Base-by-base conservation (phyloP, 495 filamentous ascomycete genomes). In the Podospora tetraspora region DNA sequence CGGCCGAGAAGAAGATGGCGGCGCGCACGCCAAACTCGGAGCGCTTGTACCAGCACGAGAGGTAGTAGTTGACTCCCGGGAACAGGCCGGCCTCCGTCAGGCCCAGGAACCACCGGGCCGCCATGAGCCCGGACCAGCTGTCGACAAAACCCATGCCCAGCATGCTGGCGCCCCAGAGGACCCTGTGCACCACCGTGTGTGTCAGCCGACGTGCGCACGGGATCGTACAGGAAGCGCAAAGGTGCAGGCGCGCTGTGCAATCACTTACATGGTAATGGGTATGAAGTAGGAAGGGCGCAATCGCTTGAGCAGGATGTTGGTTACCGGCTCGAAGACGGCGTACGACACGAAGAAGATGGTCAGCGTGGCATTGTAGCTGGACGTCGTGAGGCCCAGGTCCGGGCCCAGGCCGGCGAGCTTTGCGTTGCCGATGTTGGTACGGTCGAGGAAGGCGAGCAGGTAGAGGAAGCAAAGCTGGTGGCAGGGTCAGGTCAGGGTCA, bases 271-370 rank as follows among this genome's bases (percentile, higher is more conserved):
- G 73, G 90, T 92, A 13, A 88, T 86, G 19, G 89, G 88, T 62
- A 87, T 84, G 66, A 86, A 87, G 59, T 85, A 64, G 29, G 81
- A 83, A 1, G 85, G 85, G n/a, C 80, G 74, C 61, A 90, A 74
- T 4, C 81, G 83, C 79, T 97, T 97, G 66, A 98, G 87, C 23
- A 98, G 78, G 62, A 97, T 77, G 76, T 98, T 97, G 57, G 93
- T 96, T 37, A 94, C 68, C 0, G 93, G 93, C 82, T 97, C 94
- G 68, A 93, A 92, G 56, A 93, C 78, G 52, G 92, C 84, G 78
- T 98, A 98, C 23, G 92, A 96, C 27, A 96, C 85, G 82, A 97
- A 98, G 80, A 97, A 97, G 73, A 97, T 90, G 43, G 90, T 89
- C 1, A 97, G 84, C 5, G 88, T 82, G 11, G 84, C 84, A 75